A percentile compares a stretch with the other conserved stretches of the same genome.
These are phyloP conservation scores for Cicer cuneatum DNA, from an alignment of 306 rosid species.

Conservation along the genomic window DNA sequence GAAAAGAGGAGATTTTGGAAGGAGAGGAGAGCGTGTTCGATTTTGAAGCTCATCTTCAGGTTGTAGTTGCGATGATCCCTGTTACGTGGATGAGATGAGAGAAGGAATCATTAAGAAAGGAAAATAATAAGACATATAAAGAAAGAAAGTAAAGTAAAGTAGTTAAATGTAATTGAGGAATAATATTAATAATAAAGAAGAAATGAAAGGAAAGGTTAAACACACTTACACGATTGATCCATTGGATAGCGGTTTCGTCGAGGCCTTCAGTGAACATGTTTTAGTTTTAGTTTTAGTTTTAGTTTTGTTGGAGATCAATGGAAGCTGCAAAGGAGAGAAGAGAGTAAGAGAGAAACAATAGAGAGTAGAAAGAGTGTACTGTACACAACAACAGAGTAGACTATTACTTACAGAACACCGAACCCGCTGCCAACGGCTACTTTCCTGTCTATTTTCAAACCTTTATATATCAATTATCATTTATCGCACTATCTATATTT, in stretches of 20 bases:
- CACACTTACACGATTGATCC: conserved; percentile 77
- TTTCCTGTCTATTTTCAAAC: neutral
- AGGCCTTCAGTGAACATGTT: conserved; percentile 91
- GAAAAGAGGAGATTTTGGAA: conserved; percentile 66
- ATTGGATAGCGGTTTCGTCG: conserved; percentile 83
- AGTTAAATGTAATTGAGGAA: neutral
- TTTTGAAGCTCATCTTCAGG: conserved; percentile 40
- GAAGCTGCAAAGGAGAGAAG: neutral
- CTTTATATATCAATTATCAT: neutral
- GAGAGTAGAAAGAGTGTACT: neutral
- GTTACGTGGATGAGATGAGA: too few species aligned
- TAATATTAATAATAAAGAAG: neutral
- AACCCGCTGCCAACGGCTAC: conserved; percentile 28
- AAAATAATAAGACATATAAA: neutral
- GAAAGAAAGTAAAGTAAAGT: neutral
- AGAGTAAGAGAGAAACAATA: neutral
- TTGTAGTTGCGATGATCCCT: conserved; percentile 61
- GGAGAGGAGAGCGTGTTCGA: conserved; percentile 65
- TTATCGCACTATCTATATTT: too few species aligned
- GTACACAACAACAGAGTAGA: neutral
- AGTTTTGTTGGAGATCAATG: neutral
- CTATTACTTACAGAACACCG: neutral
- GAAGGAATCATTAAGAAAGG: neutral
- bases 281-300: too few species aligned
- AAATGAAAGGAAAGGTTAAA: neutral